A percentile compares a stretch with the other conserved stretches of the same genome.
These are phyloP conservation scores for Aristolochia fimbriata DNA, from an alignment of 164 flowering plant species.

Conservation along the genomic window DNA sequence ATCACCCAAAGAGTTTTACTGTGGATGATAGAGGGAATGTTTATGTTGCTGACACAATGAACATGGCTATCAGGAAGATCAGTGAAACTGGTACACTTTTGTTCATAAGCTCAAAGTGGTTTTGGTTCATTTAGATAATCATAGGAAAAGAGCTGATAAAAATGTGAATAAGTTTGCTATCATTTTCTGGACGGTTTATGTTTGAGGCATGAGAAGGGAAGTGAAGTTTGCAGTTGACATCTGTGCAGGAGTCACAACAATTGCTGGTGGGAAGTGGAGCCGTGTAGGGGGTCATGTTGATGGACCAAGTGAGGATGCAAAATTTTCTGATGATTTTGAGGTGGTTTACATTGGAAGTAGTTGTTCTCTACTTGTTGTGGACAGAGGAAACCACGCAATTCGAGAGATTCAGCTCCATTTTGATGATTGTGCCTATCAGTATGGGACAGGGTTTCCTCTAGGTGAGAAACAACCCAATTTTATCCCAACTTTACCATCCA, in stretches of 20 bases:
- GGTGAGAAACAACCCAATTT: slow-evolving; percentile 30
- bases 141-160: too few relatives aligned
- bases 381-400: slow-evolving; percentile 83
- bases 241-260: slow-evolving; percentile 77
- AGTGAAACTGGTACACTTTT: slow-evolving; percentile 60
- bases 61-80: slow-evolving; percentile 93
- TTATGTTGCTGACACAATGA: slow-evolving; percentile 65
- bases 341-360: slow-evolving; percentile 92
- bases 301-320: slow-evolving; percentile 96
- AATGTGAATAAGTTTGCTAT: too few relatives aligned
- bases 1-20: slow-evolving; percentile 78
- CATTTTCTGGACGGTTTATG: too few relatives aligned
- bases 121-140: too few relatives aligned
- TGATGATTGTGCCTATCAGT: slow-evolving; percentile 90
- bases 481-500: too few relatives aligned
- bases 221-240: neutral
- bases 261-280: slow-evolving; percentile 88
- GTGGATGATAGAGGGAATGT: slow-evolving; percentile 85
- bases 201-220: neutral
- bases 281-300: slow-evolving; percentile 76
- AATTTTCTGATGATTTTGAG: slow-evolving; percentile 87
- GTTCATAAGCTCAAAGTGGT: neutral
- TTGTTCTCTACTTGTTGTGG: slow-evolving; percentile 86
- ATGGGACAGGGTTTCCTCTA: slow-evolving; percentile 71
- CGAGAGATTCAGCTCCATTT: slow-evolving; percentile 92